phyloP scores from a whole-genome alignment of 495 filamentous ascomycete genomes.

The Aspergillus nanangensis region DNA sequence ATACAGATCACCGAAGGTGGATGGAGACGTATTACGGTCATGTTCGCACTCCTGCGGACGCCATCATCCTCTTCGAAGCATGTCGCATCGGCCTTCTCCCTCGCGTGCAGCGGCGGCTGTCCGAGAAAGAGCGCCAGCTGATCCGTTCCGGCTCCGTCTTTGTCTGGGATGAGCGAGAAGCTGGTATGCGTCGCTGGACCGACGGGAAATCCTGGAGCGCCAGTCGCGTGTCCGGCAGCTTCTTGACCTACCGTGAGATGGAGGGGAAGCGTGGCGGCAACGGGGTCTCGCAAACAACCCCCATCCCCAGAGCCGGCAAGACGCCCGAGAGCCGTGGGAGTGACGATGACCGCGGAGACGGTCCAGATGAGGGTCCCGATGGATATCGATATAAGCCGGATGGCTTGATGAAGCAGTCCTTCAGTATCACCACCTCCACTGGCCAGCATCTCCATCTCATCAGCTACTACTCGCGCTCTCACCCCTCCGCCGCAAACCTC shows the following conservation, averaged over 20 bases:
- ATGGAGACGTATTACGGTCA: conserved; percentile 98
- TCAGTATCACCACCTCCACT: conserved; percentile 90
- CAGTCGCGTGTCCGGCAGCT: conserved; percentile 94
- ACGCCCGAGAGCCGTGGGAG: conserved; percentile 79
- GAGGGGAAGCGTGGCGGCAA: conserved; percentile 84
- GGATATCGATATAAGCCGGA: conserved; percentile 97
- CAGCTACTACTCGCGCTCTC: conserved; percentile 85
- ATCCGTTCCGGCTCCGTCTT: conserved; percentile 96
- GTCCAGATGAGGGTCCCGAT: conserved; percentile 79
- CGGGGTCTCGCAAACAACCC: conserved; percentile 49
- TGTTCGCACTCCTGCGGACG: conserved; percentile 88
- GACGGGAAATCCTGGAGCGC: conserved; percentile 99
- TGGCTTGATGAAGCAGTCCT: conserved; percentile 98
- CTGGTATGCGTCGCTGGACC: conserved; percentile 97
- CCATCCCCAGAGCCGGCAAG: conserved; percentile 59
- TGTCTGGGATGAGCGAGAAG: conserved; percentile 98
- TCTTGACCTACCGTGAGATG: conserved; percentile 97
- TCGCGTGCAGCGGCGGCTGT: conserved; percentile 86
- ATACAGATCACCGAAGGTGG: conserved; percentile 25
- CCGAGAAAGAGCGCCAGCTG: conserved; percentile 92
- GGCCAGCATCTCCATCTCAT: conserved; percentile 94
- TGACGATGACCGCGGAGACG: conserved; percentile 70
- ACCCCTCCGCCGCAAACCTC: conserved; percentile 60
- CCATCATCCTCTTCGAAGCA: conserved; percentile 96
- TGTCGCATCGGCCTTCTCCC: conserved; percentile 87